Evolutionary conservation across 371 early-diverging fungal genomes (phyloP).

Genomic region (Amoeboaphelidium protococcarum): DNA sequence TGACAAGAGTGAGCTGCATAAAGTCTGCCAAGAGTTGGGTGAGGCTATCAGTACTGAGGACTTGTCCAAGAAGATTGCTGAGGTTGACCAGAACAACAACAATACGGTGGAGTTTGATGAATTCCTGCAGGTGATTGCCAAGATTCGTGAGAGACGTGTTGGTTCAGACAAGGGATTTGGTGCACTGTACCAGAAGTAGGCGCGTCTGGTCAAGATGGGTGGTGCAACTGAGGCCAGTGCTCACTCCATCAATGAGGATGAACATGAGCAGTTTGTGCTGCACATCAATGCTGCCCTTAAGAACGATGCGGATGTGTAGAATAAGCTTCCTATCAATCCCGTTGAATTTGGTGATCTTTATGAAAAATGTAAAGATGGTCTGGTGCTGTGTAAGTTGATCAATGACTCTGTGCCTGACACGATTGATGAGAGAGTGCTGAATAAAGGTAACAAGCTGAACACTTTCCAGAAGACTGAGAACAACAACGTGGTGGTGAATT

Average conservation of each 20-base stretch:
- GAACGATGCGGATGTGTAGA: conserved; percentile 21
- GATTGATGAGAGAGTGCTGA: conserved; percentile 89
- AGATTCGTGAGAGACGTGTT: too few relatives aligned
- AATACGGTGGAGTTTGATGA: conserved; percentile 55
- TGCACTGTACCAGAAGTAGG: too few relatives aligned
- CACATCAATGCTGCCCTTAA: conserved; percentile 71
- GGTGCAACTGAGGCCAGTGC: conserved; percentile 45
- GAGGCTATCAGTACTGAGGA: conserved; percentile 42
- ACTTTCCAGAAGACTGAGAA: conserved; percentile 91
- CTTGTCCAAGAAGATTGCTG: conserved; percentile 36
- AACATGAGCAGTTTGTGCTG: conserved; percentile 68
- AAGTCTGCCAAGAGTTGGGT: conserved; percentile 37
- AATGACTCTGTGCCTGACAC: conserved; percentile 86
- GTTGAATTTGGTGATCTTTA: too few relatives aligned
- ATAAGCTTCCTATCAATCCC: not conserved
- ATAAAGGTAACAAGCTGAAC: conserved; percentile 73
- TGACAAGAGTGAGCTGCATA: conserved; percentile 36
- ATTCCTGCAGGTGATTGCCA: conserved; percentile 35
- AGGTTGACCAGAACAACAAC: conserved; percentile 34
- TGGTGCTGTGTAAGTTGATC: conserved; percentile 82
- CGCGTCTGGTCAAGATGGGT: conserved; percentile 9
- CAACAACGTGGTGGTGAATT: conserved; percentile 86
- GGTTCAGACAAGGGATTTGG: too few relatives aligned
- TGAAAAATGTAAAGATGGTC: conserved; percentile 33
- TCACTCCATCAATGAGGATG: conserved; percentile 91